Base-by-base conservation (phyloP, 192 early-diverging fungal genomes). In the Spizellomyces punctatus region DNA sequence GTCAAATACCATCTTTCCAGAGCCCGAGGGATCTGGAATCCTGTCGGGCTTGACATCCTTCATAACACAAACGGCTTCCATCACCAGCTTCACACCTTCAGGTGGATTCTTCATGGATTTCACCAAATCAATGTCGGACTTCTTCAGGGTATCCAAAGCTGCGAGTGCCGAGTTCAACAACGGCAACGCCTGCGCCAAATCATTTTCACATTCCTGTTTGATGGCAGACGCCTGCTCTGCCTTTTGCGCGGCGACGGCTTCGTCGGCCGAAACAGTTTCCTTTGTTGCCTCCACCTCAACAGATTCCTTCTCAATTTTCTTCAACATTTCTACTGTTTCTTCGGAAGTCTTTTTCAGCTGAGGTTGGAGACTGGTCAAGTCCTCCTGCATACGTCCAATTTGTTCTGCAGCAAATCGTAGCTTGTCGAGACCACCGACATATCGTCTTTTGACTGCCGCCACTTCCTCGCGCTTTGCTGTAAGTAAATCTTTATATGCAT, bases 51-150 rank as follows among this genome's bases (percentile, higher is more conserved):
- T 88, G 46, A 88, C 82, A 56, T 88, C 86, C 68, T 86, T 88
- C 86, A 88, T 88, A 5, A 88, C 86, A 57, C 86, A 88, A 45
- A 88, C 78, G 16, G 86, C 83, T 67, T 88, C 86, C 85, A 88
- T 87, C 41, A 88, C 86, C 44, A 88, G 72, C 58, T 88, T 88
- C 0, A 88, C 86, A 17, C 86, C 86, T 46, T 81, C 85, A 9
- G 86, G 86, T 14, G 86, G 86, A 76, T 88, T 88, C 71, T 88
- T 88, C 86, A 88, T 88, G 8, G 81, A 78, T 66, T 88, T 88
- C 8, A 88, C 86, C 19, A 86, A 67, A 75, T 88, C 86, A 64
- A 88, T 88, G 66, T 88, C 86, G 19, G 68, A 75, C 70, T 88
- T 88, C 58, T 88, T 88, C 42, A 88, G 62, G 7, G 86, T 88